A percentile compares a stretch with the other conserved stretches of the same genome.
These are phyloP conservation scores for Camelina neglecta DNA, from an alignment of 345 rosid species.

Conservation along the genomic window DNA sequence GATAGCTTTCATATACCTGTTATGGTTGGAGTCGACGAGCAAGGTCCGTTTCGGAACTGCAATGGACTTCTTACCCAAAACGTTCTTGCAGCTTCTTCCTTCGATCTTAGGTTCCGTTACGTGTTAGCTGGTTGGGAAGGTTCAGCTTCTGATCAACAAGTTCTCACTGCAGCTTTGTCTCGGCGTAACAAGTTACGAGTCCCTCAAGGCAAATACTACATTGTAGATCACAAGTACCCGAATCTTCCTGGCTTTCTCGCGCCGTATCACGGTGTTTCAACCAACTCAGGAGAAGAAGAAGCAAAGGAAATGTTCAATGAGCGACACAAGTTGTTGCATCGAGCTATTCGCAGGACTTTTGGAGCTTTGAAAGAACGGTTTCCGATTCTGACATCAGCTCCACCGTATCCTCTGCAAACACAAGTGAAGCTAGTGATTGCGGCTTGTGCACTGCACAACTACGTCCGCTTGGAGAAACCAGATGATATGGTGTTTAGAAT, in stretches of 20 bases:
- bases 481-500: slow-evolving; percentile 68
- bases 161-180: slow-evolving; percentile 76
- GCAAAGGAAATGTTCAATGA: slow-evolving; percentile 77
- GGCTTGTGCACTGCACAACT: slow-evolving; percentile 83
- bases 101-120: slow-evolving; percentile 83
- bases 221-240: slow-evolving; percentile 64
- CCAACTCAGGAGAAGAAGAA: slow-evolving; percentile 53
- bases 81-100: slow-evolving; percentile 78
- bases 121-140: slow-evolving; percentile 99
- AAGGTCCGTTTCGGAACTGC: slow-evolving; percentile 82
- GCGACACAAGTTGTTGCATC: slow-evolving; percentile 64
- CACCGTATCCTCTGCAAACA: slow-evolving; percentile 86
- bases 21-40: slow-evolving; percentile 92
- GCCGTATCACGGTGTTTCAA: slow-evolving; percentile 59
- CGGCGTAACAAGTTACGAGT: slow-evolving; percentile 69
- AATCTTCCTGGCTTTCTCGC: slow-evolving; percentile 83
- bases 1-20: slow-evolving; percentile 86
- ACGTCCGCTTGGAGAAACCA: slow-evolving; percentile 71
- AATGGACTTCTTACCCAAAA: slow-evolving; percentile 80
- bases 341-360: slow-evolving; percentile 54
- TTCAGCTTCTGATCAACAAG: slow-evolving; percentile 80
- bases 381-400: slow-evolving; percentile 81
- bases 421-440: slow-evolving; percentile 90
- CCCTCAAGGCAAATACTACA: slow-evolving; percentile 86
- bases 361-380: slow-evolving; percentile 83